Base-by-base conservation (phyloP, 2,329 filamentous ascomycete species). In the Ramularia collo-cygni region DNA sequence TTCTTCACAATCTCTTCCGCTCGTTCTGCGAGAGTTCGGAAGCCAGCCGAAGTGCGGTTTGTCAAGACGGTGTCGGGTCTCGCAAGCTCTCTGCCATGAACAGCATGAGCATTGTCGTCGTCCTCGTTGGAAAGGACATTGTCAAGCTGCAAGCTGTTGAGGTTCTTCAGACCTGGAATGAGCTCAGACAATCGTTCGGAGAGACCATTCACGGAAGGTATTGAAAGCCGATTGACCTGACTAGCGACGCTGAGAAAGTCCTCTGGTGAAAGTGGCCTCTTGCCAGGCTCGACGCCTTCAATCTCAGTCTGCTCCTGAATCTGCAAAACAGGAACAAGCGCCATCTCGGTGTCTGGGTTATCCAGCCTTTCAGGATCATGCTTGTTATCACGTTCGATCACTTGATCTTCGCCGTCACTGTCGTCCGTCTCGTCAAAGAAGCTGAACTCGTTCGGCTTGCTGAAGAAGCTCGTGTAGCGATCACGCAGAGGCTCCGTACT, bases 141-240 rank as follows among this genome's bases (percentile, higher is more conserved):
- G 24, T 62, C 59, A 15, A 62, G 57, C 38, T 64, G 60, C 31
- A 65, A 57, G 29, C 53, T 56, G 14, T 46, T 42, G 12, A 52
- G 31, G 36, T 64, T 62, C 16, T 55, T 61, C 36, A 72, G 46
- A 8, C 64, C 64, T 4, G 68, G 69, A 13, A 71, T 48, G 9
- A 70, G 56, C 51, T 67, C 64, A 0, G 68, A 69, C 9, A 72
- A 53, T 14, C 67, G 62, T 35, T 69, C 60, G 2, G 68, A 70
- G 6, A 72, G 56, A 8, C 60, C 65, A 18, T 58, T 59, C 12
- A 71, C 61, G 4, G 65, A 69, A 12, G 69, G 69, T 16, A 72
- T 64, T 4, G 64, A 65, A 15, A 72, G 52, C 19, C 64, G 60
- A 17, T 69, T 64, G 48, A 70, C 59, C 51, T 71, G 68, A 8